phyloP scores from a whole-genome alignment of 306 rosid genomes.

The Comarum palustre region DNA sequence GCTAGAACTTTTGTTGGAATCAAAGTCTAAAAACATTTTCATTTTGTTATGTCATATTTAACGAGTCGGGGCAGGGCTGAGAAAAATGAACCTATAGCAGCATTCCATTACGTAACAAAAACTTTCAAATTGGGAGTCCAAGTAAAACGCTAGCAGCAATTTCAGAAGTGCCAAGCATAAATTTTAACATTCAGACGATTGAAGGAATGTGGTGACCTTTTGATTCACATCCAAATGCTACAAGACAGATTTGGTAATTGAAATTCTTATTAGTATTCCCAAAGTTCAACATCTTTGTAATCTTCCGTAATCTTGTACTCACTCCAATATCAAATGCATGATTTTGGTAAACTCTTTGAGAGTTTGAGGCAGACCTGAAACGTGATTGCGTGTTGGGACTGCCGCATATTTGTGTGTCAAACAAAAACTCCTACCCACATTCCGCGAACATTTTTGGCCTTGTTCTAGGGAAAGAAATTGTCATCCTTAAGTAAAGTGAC shows the following conservation, averaged over 20 bases:
- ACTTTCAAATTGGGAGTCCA: no score
- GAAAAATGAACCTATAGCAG: no score
- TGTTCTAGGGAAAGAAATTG: not conserved
- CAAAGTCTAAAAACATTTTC: no score
- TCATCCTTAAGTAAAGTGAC: not conserved
- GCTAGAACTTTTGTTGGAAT: no score
- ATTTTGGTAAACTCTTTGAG: not conserved
- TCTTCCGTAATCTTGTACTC: slow-evolving; percentile 12
- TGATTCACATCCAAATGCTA: slow-evolving; percentile 17
- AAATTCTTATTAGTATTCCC: slow-evolving; percentile 14
- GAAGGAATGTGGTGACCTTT: not conserved
- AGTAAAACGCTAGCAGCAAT: not conserved
- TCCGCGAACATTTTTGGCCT: not conserved
- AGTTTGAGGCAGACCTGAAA: slow-evolving; percentile 12
- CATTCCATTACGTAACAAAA: no score
- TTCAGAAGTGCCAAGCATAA: not conserved
- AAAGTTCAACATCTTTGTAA: slow-evolving; percentile 20
- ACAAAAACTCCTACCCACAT: slow-evolving; percentile 17
- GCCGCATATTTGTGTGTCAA: slow-evolving; percentile 30
- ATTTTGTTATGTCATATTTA: no score
- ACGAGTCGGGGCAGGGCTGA: no score
- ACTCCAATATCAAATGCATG: slow-evolving; percentile 21
- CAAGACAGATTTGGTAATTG: slow-evolving; percentile 19
- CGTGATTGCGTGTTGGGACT: slow-evolving; percentile 43
- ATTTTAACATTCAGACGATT: not conserved